phyloP scores from a whole-genome alignment of 2,329 filamentous ascomycete species.

The Colletotrichum salicis region DNA sequence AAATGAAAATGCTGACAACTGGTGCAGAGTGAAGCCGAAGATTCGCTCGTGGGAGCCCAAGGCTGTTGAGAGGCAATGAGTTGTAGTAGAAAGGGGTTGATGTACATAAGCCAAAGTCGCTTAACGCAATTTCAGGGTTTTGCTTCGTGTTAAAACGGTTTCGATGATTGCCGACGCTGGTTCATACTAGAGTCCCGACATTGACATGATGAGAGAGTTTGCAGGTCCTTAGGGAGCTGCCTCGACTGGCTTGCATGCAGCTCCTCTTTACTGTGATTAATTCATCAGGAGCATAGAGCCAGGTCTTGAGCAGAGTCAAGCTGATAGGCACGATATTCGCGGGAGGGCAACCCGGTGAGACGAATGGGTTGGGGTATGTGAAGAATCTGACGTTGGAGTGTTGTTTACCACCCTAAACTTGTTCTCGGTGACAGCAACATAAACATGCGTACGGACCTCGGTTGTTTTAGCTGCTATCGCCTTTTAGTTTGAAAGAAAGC shows the following conservation, averaged over 20 bases:
- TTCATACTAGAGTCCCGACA: not conserved
- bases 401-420: no score
- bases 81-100: not conserved
- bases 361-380: not conserved
- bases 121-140: slow-evolving; percentile 27
- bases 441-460: no score
- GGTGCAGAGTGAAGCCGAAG: slow-evolving; percentile 63
- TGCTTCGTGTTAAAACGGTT: slow-evolving; percentile 10
- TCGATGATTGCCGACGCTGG: not conserved
- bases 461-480: not conserved
- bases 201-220: no score
- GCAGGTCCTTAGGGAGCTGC: not conserved
- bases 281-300: not conserved
- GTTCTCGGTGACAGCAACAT: no score
- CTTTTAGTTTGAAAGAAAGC: not conserved
- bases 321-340: not conserved
- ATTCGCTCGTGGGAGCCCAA: slow-evolving; percentile 62
- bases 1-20: not conserved
- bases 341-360: not conserved
- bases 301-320: not conserved
- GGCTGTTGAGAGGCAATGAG: slow-evolving; percentile 39
- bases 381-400: not conserved
- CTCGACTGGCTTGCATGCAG: not conserved
- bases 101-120: slow-evolving; percentile 33
- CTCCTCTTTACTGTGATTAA: not conserved